Base-by-base conservation (phyloP, 2,329 filamentous ascomycete species). In the Bipolaris bicolor region DNA sequence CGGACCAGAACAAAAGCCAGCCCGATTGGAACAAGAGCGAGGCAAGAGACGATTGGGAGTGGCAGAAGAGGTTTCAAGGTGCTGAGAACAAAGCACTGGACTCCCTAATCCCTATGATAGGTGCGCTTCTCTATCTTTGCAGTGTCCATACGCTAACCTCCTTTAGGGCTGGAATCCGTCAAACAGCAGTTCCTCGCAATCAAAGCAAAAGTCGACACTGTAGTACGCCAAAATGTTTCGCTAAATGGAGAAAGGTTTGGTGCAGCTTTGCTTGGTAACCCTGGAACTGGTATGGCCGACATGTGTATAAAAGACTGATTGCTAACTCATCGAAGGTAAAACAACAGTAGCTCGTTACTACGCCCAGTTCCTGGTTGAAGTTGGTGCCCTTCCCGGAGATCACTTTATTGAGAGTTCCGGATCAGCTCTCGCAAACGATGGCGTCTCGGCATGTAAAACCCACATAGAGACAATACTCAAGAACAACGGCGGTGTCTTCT, bases 321-420 rank as follows among this genome's bases (percentile, higher is more conserved):
- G 29, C 37, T 52, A 15, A 46, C 33, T 49, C 3, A 48, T 50
- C 15, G 7, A 9, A 66, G 85, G 86, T 0, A 92, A 92, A 77
- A 94, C 90, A 0, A 93, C 90, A 0, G 87, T 93, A 0, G 90
- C 90, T 0, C 81, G 90, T 0, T 75, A 90, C 0, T 92, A 91
- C 55, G 88, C 84, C 0, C 81, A 85, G 6, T 88, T 92, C 34
- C 77, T 94, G 0, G 80, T 82, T 0, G 81, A 84, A 0, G 76
- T 90, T 0, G 86, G 87, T 0, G 84, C 86, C 0, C 78, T 94
- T 5, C 81, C 88, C 0, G 88, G 89, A 0, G 71, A 72, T 7
- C 57, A 63, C 2, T 89, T 92, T 59, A 70, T 86, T 7, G 90
- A 93, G 62, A 89, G 84, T 0, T 88, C 89, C 0, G 90, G 90